phyloP scores from a whole-genome alignment of 2,329 filamentous ascomycete genomes.

The Ceratocystis variospora region DNA sequence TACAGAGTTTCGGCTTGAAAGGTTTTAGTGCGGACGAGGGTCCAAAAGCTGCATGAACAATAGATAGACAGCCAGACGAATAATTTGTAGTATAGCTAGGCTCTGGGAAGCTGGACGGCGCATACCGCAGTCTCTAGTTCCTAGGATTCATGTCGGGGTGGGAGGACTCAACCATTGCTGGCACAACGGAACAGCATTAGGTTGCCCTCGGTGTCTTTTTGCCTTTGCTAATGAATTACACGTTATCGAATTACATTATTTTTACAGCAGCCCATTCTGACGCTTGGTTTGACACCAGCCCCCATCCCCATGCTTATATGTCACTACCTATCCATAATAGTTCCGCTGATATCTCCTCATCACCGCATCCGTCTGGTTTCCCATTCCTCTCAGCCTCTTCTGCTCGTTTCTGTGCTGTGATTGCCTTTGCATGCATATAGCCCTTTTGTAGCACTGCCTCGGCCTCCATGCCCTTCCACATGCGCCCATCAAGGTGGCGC shows the following conservation, averaged over 20 bases:
- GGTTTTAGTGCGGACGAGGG: no score
- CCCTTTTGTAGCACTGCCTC: constrained; percentile 9
- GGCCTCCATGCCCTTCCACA: constrained; percentile 30
- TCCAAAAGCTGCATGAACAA: no score
- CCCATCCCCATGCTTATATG: neutral
- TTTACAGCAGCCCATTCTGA: neutral
- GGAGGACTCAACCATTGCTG: neutral
- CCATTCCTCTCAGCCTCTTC: neutral
- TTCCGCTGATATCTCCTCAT: neutral
- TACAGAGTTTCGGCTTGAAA: neutral
- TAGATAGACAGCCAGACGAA: no score
- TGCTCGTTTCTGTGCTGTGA: constrained; percentile 6
- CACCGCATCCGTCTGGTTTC: neutral
- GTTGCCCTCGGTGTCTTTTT: neutral
- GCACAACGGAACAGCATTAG: constrained; percentile 9
- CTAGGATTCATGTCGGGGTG: no score
- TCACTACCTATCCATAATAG: neutral
- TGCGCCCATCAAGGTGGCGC: constrained; percentile 38
- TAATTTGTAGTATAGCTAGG: neutral
- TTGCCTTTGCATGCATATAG: constrained; percentile 2
- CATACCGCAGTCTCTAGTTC: neutral
- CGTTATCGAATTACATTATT: neutral
- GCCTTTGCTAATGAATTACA: neutral
- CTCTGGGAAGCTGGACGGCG: neutral
- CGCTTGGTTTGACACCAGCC: neutral